Base-by-base conservation (phyloP, 805 yeast genomes). In the Candida manassasensis region DNA sequence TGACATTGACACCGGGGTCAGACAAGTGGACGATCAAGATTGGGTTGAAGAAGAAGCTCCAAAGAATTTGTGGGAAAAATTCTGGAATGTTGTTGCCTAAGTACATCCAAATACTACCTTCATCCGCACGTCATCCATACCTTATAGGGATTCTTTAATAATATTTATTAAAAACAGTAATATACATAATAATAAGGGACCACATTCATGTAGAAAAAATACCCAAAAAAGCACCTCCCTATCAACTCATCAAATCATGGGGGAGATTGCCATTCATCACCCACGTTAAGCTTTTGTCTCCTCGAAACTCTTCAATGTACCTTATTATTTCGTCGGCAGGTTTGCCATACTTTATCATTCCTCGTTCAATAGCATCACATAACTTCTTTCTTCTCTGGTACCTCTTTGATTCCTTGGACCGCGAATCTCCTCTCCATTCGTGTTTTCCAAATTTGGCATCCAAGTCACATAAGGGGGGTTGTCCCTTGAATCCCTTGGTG, bases 1-100 rank as follows among this genome's bases (percentile, higher is more conserved):
- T 39, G 95, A 85, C 53, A 76, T 78, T 37, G 83, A 79, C 41
- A 61, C 79, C 12, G 86, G 82, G 38, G 77, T 81, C 47, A 70
- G 83, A 52, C 81, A 74, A 38, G 62, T 74, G 21, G 86, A 81
- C 34, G 77, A 71, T 25, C 67, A 67, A 26, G 71, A 69, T 4
- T 78, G 81, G 77, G 12, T 24, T 24, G 84, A 75, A 22, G 56
- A 49, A 18, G 78, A 72, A 3, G 68, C 52, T 12, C 77, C 78
- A 32, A 71, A 59, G 39, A 72, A 61, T 30, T 32, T 69, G 21
- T 73, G 79, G 77, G 79, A 69, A 32, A 77, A 73, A 51, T 57
- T 76, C 46, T 76, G 82, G 81, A 57, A 46, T 32, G 45, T 58
- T 22, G 54, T 69, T 15, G 48, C 53, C 25, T 50, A 47, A 18